Base-by-base conservation (phyloP, 371 early-diverging fungal genomes). In the Coemansia sp. region DNA sequence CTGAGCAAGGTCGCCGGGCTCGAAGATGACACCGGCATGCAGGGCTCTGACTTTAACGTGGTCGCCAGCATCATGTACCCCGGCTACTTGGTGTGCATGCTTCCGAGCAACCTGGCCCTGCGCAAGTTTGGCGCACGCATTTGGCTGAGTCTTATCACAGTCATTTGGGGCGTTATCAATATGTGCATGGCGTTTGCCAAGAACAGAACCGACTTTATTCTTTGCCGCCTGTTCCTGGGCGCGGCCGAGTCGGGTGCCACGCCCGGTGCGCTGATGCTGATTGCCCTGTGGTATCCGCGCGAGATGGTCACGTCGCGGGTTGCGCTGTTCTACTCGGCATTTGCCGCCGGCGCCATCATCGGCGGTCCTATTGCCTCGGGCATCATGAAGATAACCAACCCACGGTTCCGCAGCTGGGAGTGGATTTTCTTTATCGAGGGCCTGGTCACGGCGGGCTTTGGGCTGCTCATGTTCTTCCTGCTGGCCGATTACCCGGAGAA, bases 351-450 rank as follows among this genome's bases (percentile, higher is more conserved):
- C 4, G 66, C 79, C 0, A 75, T 81, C 24, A 75, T 87, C 32
- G 88, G 86, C 58, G 89, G 87, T 0, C 79, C 86, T 3, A 77
- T 86, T 4, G 81, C 86, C 5, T 83, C 85, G 49, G 88, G 84
- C 6, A 78, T 89, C 40, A 74, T 61, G 16, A 60, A 77, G 36
- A 84, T 89, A 58, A 56, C 72, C 14, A 65, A 67, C 34, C 67
- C 60, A 5, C 77, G 75, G 12, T 58, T 86, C 14, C 32, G 55
- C n/a, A 58, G 69, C 8, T 88, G 89, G 88, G 77, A 80, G 71
- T 88, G 88, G 84, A 64, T 91, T 48, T 91, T 90, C 66, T 82
- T 90, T 34, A 81, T 91, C 46, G 89, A 90, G 66, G 90, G 90
- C 5, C 60, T 90, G 42, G 85, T 87, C 2, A 86, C 92, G 0